phyloP scores from a whole-genome alignment of 2,329 filamentous ascomycete species.

The Ophidiomyces ophidiicola region DNA sequence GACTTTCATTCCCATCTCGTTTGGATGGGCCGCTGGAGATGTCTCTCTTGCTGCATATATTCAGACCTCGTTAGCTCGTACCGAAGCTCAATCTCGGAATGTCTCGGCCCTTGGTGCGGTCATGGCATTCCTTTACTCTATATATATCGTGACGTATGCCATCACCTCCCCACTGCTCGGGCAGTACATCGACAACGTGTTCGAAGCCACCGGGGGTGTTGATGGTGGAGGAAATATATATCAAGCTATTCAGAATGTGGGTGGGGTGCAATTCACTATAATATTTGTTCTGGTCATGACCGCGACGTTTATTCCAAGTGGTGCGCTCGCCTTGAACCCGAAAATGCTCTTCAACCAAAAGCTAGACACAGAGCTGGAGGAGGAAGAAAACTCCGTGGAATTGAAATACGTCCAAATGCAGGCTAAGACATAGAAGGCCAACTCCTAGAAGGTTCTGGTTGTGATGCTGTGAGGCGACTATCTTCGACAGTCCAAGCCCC shows the following conservation, averaged over 20 bases:
- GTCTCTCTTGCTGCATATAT: conserved; percentile 2
- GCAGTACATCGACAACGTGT: conserved; percentile 1
- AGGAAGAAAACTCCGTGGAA: neutral
- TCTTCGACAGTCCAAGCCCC: too few relatives aligned
- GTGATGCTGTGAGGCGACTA: too few relatives aligned
- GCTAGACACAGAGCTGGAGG: conserved; percentile 4
- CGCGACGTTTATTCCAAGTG: conserved; percentile 37
- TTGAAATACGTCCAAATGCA: neutral
- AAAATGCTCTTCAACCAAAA: conserved; percentile 14
- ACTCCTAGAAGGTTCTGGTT: too few relatives aligned
- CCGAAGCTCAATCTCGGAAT: conserved; percentile 1
- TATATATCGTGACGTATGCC: conserved; percentile 3
- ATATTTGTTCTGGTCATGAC: conserved; percentile 32
- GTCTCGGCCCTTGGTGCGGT: conserved; percentile 6
- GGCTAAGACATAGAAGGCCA: neutral
- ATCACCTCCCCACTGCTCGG: conserved; percentile 2
- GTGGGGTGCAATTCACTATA: conserved; percentile 39
- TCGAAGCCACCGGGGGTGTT: neutral
- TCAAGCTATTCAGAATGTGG: conserved; percentile 32
- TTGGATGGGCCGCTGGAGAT: conserved; percentile 6
- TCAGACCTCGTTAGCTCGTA: conserved; percentile 7
- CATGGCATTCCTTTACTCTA: conserved; percentile 7
- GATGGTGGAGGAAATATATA: conserved; percentile 14
- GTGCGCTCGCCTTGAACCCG: conserved; percentile 34
- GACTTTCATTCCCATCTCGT: conserved; percentile 1